Base-by-base conservation (phyloP, 345 rosid species). In the Populus tremula region DNA sequence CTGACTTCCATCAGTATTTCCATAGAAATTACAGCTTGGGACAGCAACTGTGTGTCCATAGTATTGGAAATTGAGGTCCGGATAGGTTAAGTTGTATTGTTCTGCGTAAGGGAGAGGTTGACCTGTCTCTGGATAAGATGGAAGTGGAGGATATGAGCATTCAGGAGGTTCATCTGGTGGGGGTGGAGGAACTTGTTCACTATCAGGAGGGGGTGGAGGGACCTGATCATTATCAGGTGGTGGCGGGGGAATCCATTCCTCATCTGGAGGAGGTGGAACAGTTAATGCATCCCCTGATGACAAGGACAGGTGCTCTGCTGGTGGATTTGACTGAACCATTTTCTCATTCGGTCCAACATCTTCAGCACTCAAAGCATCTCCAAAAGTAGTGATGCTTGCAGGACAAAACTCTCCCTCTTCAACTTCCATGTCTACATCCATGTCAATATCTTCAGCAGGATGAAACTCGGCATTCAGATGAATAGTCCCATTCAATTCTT, bases 371-470 rank as follows among this genome's bases (percentile, higher is more conserved):
- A 76, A 73, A 73, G 65, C 68, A 81, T 81, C 83, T 76, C 66
- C 67, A 17, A 31, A 39, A 38, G 77, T 66, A 27, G 72, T 56
- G 62, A 70, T 72, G 50, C 78, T 79, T 9, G 73, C 53, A 69
- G 89, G 84, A 66, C 65, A 4, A 47, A 47, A 47, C 50, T 47
- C 81, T 77, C 80, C 81, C 67, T 94, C 96, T 76, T 96, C 98
- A 85, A 93, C 93, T 82, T 96, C 98, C 98, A 96, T 93, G 85
- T 96, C 98, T 72, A 96, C 93, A 79, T 93, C 98, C 98, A 92
- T 93, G 80, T 93, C 98, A 85, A 87, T 80, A 83, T 91, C 98
- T 76, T 87, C 98, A 81, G 75, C 90, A 71, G 36, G 83, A 65
- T 83, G 72, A 41, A 75, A 73, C 35, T 75, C 77, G 64, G 74